Base-by-base conservation (phyloP, 106 monocot species). In the Platanthera guangdongensis region DNA sequence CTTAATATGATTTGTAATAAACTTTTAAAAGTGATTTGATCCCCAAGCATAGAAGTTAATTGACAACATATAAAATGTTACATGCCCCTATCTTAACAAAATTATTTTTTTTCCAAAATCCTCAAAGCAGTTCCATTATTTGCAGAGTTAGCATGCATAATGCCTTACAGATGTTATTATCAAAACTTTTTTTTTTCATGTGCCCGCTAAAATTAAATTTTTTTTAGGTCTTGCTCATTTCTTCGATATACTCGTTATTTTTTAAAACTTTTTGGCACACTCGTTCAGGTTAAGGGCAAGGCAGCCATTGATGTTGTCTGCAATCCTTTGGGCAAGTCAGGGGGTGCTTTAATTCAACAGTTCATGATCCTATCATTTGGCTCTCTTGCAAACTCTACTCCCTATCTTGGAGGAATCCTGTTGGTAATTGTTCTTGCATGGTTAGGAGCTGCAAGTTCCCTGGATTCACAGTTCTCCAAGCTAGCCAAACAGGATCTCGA, bases 301-400 rank as follows among this genome's bases (percentile, higher is more conserved):
- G 97, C 97, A 14, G 94, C 94, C 6, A 97, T 97, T 63, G 97
- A 97, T 80, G 97, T 97, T 69, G 97, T 97, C 46, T 97, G 97
- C 88, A 97, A 97, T 72, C 97, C 97, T n/a, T 82, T 97, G 81
- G 97, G 97, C 28, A 97, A 97, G 71, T 97, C 97, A 32, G 94
- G 97, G 55, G 94, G 97, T 8, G 97, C 97, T 6, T 76, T 97
- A 64, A 97, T 97, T 77, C 97, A 97, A 63, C 94, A 97, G 49
- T 97, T 97, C 80, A 97, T 97, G 97, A 97, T 97, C 50, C 78
- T 97, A 75, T 79, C 94, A 65, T 97, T 97, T 49, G 97, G 97
- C 6, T 97, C 97, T 14, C 94, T 97, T 9, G 94, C 97, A 12
- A 89, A 92, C 76, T 97, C 97, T 2, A 97, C 97, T 28, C 94